A percentile compares a stretch with the other conserved stretches of the same genome.
Conservation (phyloP, 192 early-diverging fungal genomes). For the Linderina pennispora region DNA sequence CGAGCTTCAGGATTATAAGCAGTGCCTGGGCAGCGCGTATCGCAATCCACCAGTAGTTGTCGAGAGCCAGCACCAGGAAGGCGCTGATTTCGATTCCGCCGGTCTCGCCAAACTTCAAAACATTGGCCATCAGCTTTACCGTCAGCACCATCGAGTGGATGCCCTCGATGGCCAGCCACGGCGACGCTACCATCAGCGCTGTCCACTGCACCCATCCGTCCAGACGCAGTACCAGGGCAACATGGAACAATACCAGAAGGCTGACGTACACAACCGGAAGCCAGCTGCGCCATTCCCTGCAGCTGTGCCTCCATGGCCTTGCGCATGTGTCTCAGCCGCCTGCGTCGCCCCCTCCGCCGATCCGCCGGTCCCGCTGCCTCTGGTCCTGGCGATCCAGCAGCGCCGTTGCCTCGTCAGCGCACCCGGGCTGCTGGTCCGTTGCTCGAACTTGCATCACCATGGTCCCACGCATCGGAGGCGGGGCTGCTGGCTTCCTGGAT, state of each 20-base stretch:
- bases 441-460: no score
- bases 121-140: constrained; percentile 8
- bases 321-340: constrained; percentile 7
- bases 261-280: constrained; percentile 47
- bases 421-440: no score
- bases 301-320: constrained; percentile 9
- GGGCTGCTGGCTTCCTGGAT: no score
- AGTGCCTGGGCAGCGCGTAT: constrained; percentile 62
- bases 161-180: constrained; percentile 78
- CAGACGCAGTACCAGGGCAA: constrained; percentile 65
- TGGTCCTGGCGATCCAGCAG: background rate
- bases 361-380: constrained; percentile 1
- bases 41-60: constrained; percentile 58
- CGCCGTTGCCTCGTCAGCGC: background rate
- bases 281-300: constrained; percentile 11
- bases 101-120: constrained; percentile 1
- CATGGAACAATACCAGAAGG: constrained; percentile 65
- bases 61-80: constrained; percentile 12
- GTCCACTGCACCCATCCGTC: constrained; percentile 59
- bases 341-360: background rate
- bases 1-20: constrained; percentile 61
- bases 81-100: background rate
- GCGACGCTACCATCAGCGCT: constrained; percentile 65
- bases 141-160: constrained; percentile 54
- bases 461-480: no score